These are phyloP conservation scores for Stenocarpella maydis DNA, from an alignment of 2,329 filamentous ascomycete species.

Conservation along the genomic window DNA sequence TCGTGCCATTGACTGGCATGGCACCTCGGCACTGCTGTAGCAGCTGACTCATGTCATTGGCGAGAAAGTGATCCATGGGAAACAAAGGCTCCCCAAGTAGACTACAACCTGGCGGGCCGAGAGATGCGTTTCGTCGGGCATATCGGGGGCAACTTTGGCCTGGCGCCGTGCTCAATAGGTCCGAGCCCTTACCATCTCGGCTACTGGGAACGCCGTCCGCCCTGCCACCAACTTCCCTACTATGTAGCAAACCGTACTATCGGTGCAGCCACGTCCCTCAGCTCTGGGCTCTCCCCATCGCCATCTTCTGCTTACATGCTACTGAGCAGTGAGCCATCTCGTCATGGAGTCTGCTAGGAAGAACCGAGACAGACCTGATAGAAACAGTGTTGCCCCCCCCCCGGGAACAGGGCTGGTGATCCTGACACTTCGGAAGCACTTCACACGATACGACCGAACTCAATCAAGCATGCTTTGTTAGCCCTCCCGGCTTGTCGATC, in stretches of 20 bases:
- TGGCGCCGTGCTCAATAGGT: slow-evolving; percentile 12
- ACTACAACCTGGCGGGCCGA: slow-evolving; percentile 26
- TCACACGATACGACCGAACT: slow-evolving; percentile 20
- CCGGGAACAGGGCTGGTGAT: slow-evolving; percentile 5
- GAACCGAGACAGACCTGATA: background rate
- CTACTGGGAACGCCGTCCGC: background rate
- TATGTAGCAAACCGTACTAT: background rate
- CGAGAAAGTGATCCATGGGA: background rate
- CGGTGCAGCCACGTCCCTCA: slow-evolving; percentile 5
- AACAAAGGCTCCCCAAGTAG: background rate
- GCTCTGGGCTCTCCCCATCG: background rate
- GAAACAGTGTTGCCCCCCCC: background rate
- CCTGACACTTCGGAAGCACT: slow-evolving; percentile 16
- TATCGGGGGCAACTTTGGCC: background rate
- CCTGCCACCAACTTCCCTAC: background rate
- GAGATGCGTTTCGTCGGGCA: slow-evolving; percentile 29
- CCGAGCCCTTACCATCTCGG: slow-evolving; percentile 15
- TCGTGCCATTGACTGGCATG: background rate
- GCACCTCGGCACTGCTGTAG: background rate
- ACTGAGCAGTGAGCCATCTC: slow-evolving; percentile 6
- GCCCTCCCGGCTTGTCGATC: slow-evolving; percentile 8
- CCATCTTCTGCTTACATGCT: background rate
- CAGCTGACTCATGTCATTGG: background rate
- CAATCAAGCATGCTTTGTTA: slow-evolving; percentile 5
- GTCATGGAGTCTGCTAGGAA: slow-evolving; percentile 1